Evolutionary conservation across 2,329 filamentous ascomycete genomes (phyloP).

Genomic region (Trichothecium roseum): DNA sequence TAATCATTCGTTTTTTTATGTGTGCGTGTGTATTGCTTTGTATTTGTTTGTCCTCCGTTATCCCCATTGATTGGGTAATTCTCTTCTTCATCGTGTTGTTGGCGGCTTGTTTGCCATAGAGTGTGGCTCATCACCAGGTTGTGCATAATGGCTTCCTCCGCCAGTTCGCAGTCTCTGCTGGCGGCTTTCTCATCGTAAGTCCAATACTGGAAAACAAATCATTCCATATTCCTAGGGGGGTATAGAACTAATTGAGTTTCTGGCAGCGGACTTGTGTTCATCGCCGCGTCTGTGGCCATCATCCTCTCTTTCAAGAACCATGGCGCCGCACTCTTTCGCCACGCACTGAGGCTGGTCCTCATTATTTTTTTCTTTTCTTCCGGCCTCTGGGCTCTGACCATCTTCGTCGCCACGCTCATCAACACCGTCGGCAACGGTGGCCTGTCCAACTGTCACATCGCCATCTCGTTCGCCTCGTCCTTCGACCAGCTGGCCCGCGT

Average conservation of each 20-base stretch:
- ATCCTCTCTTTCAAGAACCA: slow-evolving; percentile 36
- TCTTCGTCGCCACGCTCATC: slow-evolving; percentile 40
- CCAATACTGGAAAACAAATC: slow-evolving; percentile 1
- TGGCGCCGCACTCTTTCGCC: slow-evolving; percentile 38
- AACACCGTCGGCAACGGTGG: slow-evolving; percentile 21
- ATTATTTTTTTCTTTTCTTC: slow-evolving; percentile 39
- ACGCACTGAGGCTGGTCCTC: slow-evolving; percentile 56
- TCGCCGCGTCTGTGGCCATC: slow-evolving; percentile 36
- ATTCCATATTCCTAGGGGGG: background rate
- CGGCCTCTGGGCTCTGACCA: slow-evolving; percentile 41
- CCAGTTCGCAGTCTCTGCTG: slow-evolving; percentile 35
- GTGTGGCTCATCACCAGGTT: background rate
- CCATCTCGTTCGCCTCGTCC: slow-evolving; percentile 38
- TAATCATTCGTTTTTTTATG: slow-evolving; percentile 2
- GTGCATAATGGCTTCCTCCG: slow-evolving; percentile 33
- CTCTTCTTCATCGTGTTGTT: slow-evolving; percentile 1
- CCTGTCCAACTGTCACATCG: slow-evolving; percentile 36
- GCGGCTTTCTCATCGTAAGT: slow-evolving; percentile 47
- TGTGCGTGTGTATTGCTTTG: slow-evolving; percentile 1
- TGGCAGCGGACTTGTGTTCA: slow-evolving; percentile 38
- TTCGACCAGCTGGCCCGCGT: slow-evolving; percentile 49
- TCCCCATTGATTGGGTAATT: slow-evolving; percentile 6
- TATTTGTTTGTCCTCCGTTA: slow-evolving; percentile 12
- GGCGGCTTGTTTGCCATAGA: too few relatives aligned
- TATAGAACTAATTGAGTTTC: slow-evolving; percentile 9